Conservation (phyloP, 1,284 basidiomycete species). For the Ustilago xerochloae region DNA sequence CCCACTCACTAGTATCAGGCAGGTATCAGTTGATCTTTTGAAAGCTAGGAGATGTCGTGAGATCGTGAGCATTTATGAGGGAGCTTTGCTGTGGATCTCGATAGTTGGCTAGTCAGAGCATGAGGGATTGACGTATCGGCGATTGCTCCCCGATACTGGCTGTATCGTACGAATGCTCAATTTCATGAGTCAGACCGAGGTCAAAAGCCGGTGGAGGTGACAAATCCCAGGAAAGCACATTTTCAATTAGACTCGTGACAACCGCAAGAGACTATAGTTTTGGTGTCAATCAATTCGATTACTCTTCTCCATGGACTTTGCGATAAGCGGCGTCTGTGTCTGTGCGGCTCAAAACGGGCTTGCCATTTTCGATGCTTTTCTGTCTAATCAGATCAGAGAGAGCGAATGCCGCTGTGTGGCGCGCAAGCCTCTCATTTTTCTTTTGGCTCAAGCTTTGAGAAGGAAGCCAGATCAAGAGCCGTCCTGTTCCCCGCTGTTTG, state of each 20-base stretch:
- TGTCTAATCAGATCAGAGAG: conserved; percentile 2
- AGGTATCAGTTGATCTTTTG: too few species aligned
- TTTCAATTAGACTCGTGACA: not conserved
- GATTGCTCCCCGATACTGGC: not conserved
- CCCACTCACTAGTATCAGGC: too few species aligned
- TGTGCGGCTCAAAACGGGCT: not conserved
- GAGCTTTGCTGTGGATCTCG: too few species aligned
- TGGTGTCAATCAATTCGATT: too few species aligned
- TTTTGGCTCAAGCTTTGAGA: not conserved
- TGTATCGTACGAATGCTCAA: not conserved
- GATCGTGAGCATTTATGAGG: too few species aligned
- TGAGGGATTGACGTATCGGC: too few species aligned
- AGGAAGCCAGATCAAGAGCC: not conserved
- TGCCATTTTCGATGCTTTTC: not conserved
- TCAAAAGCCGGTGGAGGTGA: not conserved
- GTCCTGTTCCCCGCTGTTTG: not conserved
- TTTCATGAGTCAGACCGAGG: not conserved
- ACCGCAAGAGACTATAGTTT: too few species aligned
- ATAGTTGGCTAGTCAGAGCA: too few species aligned
- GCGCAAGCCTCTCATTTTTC: too few species aligned
- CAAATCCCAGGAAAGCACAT: not conserved
- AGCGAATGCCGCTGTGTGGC: not conserved
- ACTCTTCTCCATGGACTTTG: too few species aligned
- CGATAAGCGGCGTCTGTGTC: too few species aligned
- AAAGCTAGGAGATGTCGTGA: too few species aligned